Evolutionary conservation across 331 rosid species (phyloP).

Genomic region (Telfairia occidentalis): DNA sequence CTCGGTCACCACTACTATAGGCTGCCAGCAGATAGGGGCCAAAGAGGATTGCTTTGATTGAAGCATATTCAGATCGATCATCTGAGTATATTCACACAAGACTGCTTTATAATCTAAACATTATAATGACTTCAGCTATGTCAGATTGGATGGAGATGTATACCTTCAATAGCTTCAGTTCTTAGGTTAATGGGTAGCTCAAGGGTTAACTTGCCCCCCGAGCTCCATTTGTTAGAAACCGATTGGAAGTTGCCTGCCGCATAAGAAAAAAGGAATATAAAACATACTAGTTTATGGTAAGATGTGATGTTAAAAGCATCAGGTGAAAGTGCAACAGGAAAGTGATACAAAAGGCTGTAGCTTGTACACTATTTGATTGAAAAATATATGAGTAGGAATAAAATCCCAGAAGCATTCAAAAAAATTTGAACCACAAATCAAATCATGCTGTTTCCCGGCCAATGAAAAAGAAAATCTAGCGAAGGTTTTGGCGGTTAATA

Average conservation of each 20-base stretch:
- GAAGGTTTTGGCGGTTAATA: background rate
- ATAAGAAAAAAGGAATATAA: background rate
- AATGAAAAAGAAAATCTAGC: background rate
- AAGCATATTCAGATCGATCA: conserved; percentile 50
- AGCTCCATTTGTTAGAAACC: conserved; percentile 36
- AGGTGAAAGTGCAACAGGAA: background rate
- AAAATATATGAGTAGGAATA: background rate
- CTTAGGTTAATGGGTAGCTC: conserved; percentile 47
- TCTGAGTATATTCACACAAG: conserved; percentile 37
- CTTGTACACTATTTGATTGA: background rate
- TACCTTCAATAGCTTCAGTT: conserved; percentile 59
- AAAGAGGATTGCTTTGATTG: conserved; percentile 59
- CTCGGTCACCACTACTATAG: conserved; percentile 44
- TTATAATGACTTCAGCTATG: background rate
- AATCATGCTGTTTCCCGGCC: background rate
- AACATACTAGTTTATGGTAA: background rate
- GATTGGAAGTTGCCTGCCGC: conserved; percentile 47
- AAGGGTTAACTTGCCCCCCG: conserved; percentile 46
- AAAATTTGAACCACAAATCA: background rate
- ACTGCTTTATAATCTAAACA: conserved; percentile 10
- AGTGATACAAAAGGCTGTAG: background rate
- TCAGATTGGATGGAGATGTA: background rate
- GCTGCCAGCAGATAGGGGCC: conserved; percentile 78
- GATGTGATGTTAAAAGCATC: background rate
- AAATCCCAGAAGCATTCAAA: background rate